Evolutionary conservation across 768 basidiomycete genomes (phyloP).

Genomic region (Serendipita sp.): DNA sequence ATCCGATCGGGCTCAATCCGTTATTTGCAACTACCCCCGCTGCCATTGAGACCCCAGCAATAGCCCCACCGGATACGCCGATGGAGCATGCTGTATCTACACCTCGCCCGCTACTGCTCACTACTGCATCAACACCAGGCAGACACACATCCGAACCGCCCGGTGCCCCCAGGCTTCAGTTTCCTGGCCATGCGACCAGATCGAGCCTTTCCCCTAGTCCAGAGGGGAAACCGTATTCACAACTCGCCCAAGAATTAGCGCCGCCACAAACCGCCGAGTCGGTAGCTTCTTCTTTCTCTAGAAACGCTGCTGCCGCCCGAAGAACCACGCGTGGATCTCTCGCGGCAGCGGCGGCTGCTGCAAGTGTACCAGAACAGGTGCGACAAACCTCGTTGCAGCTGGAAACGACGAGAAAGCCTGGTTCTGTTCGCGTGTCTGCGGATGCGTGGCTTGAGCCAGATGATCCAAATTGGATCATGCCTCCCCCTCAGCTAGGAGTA

Average conservation of each 20-base stretch:
- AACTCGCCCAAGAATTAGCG: not conserved
- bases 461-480: not conserved
- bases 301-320: not conserved
- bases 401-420: not conserved
- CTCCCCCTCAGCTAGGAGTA: not conserved
- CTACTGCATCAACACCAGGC: no score
- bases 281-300: not conserved
- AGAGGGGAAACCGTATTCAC: not conserved
- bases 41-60: not conserved
- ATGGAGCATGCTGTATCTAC: not conserved
- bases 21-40: not conserved
- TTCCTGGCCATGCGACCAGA: not conserved
- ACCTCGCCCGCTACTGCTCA: not conserved
- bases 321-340: not conserved
- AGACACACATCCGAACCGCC: not conserved
- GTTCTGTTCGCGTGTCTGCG: not conserved
- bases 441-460: not conserved
- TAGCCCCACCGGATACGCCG: not conserved
- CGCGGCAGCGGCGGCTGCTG: not conserved
- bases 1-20: no score
- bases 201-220: no score
- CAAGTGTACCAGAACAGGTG: not conserved
- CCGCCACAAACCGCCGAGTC: not conserved
- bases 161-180: not conserved
- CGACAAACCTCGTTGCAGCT: not conserved